Evolutionary conservation across 1,139 yeast species (phyloP).

Genomic region (Sugiyamaella sp.): DNA sequence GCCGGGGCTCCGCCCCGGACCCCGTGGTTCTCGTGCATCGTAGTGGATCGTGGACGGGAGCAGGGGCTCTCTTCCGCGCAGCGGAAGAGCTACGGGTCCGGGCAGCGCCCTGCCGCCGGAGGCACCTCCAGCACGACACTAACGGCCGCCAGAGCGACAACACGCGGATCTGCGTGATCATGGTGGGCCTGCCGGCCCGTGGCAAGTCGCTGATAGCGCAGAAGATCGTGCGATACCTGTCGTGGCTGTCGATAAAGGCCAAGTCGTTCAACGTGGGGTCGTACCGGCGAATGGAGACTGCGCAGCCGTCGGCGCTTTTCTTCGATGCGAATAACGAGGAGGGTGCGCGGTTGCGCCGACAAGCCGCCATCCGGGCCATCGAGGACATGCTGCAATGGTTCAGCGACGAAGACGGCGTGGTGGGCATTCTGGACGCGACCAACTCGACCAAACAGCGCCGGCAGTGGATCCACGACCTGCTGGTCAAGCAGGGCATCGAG

Average conservation of each 20-base stretch:
- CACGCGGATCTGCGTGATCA: slow-evolving; percentile 45
- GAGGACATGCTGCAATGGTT: slow-evolving; percentile 91
- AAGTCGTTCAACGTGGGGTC: slow-evolving; percentile 89
- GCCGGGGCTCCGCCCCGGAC: too few species aligned
- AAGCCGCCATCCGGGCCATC: slow-evolving; percentile 74
- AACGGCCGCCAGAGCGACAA: slow-evolving; percentile 31
- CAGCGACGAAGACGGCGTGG: slow-evolving; percentile 75
- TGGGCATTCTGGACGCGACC: slow-evolving; percentile 90
- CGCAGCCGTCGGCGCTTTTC: slow-evolving; percentile 72
- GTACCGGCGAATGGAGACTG: slow-evolving; percentile 65
- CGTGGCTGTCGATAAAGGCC: slow-evolving; percentile 89
- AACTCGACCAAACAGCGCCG: slow-evolving; percentile 76
- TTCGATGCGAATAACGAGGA: slow-evolving; percentile 69
- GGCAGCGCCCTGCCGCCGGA: slow-evolving; percentile 11
- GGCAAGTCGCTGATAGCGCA: slow-evolving; percentile 83
- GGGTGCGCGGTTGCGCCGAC: slow-evolving; percentile 62
- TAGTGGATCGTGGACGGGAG: background rate
- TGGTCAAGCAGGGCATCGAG: slow-evolving; percentile 70
- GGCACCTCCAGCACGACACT: background rate
- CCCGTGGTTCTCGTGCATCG: background rate
- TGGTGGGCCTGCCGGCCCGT: slow-evolving; percentile 71
- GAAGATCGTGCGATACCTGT: slow-evolving; percentile 80
- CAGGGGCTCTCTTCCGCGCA: background rate
- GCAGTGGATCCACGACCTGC: slow-evolving; percentile 60
- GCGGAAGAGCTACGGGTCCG: slow-evolving; percentile 7